Conservation (phyloP, 2,329 filamentous ascomycete species). For the Pseudogymnoascus sp. region DNA sequence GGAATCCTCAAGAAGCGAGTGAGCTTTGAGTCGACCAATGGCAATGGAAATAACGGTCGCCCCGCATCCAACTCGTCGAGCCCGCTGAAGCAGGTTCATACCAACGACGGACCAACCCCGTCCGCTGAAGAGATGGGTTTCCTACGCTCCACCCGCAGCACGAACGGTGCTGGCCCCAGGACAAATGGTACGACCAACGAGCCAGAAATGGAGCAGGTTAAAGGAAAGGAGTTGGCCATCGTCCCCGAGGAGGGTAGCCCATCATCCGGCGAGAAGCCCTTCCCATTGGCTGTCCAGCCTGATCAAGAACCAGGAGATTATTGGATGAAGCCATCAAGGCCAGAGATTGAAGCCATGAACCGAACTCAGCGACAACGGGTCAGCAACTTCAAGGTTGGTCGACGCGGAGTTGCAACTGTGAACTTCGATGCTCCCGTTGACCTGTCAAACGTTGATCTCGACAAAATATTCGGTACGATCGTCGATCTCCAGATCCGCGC, state of each 20-base stretch:
- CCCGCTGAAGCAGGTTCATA: conserved; percentile 28
- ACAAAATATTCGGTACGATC: conserved; percentile 70
- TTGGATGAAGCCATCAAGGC: conserved; percentile 73
- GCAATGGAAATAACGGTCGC: conserved; percentile 37
- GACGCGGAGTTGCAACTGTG: conserved; percentile 72
- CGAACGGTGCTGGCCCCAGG: conserved; percentile 39
- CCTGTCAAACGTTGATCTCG: conserved; percentile 68
- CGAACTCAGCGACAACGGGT: conserved; percentile 71
- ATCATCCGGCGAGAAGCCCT: conserved; percentile 10
- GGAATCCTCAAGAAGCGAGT: conserved; percentile 69
- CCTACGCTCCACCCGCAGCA: conserved; percentile 42
- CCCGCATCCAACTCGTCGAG: conserved; percentile 35
- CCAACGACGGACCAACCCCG: conserved; percentile 42
- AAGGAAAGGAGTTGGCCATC: conserved; percentile 68
- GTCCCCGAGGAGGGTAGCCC: conserved; percentile 58
- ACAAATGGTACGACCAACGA: conserved; percentile 31
- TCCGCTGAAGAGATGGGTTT: conserved; percentile 53
- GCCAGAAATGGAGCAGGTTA: conserved; percentile 64
- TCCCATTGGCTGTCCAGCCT: conserved; percentile 14
- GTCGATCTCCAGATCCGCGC: conserved; percentile 70
- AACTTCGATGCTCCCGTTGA: conserved; percentile 78
- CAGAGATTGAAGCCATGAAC: conserved; percentile 72
- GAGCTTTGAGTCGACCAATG: conserved; percentile 72
- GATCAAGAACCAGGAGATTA: conserved; percentile 59
- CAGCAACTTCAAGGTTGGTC: conserved; percentile 70